Evolutionary conservation across 345 rosid genomes (phyloP).

Genomic region (Ceriops zippeliana): DNA sequence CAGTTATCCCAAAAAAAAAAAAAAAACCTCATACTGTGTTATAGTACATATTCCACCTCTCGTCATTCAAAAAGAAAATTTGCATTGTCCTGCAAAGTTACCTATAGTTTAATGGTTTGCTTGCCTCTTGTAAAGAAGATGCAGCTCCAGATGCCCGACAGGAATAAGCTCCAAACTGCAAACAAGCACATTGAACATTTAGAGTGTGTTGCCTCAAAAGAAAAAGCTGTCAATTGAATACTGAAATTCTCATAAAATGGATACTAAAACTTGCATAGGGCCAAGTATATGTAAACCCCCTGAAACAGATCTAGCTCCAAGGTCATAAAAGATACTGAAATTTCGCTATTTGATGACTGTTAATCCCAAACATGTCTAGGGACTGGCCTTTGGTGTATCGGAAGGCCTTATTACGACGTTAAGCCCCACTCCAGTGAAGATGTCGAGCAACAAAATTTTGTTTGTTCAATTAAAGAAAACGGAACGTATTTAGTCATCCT

Average conservation of each 20-base stretch:
- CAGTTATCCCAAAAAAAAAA: too few species aligned
- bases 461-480: too few species aligned
- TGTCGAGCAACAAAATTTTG: too few species aligned
- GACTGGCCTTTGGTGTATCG: too few species aligned
- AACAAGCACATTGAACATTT: neutral
- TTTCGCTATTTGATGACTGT: too few species aligned
- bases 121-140: constrained; percentile 25
- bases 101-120: constrained; percentile 26
- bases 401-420: too few species aligned
- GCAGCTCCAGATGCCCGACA: constrained; percentile 33
- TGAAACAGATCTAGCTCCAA: too few species aligned
- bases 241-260: neutral
- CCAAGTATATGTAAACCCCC: too few species aligned
- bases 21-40: neutral
- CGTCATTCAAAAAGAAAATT: neutral
- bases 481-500: too few species aligned
- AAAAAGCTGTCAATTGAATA: neutral
- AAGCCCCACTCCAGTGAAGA: too few species aligned
- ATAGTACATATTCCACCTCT: neutral
- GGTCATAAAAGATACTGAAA: too few species aligned
- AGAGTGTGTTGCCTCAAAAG: neutral
- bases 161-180: constrained; percentile 30
- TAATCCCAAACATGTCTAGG: too few species aligned
- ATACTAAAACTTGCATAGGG: neutral
- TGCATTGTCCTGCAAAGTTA: constrained; percentile 8